Evolutionary conservation across 768 basidiomycete species (phyloP).

Genomic region (Russula sp.): DNA sequence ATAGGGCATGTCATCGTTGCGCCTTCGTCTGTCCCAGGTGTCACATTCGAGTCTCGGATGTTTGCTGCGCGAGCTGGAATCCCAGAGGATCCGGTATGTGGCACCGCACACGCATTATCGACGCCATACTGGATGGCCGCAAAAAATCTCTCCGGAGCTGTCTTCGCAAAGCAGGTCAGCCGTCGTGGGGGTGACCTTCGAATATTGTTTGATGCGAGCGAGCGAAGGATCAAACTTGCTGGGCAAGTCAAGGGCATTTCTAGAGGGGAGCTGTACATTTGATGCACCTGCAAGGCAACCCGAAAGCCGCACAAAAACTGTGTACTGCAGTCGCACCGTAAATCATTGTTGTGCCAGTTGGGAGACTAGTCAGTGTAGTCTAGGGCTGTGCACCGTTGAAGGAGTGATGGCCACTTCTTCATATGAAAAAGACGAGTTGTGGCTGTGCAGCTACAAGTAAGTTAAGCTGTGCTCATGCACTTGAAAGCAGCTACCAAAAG

Average conservation of each 20-base stretch:
- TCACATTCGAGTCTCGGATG: conserved; percentile 27
- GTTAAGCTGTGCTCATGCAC: no score
- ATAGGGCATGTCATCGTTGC: conserved; percentile 17
- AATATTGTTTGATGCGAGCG: background rate
- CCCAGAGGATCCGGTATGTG: conserved; percentile 30
- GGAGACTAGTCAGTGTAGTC: no score
- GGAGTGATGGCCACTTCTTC: no score
- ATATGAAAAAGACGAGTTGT: no score
- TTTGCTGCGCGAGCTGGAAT: conserved; percentile 24
- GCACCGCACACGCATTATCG: conserved; percentile 27
- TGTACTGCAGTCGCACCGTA: no score
- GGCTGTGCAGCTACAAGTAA: no score
- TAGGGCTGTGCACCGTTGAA: no score
- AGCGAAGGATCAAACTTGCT: background rate
- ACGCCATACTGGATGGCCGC: conserved; percentile 27
- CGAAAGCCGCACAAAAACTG: no score
- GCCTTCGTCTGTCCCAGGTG: conserved; percentile 3
- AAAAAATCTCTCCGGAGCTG: background rate
- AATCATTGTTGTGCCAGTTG: no score
- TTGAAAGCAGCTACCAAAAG: no score
- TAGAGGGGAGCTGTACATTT: conserved; percentile 7
- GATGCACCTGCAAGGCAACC: background rate
- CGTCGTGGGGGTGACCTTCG: conserved; percentile 11
- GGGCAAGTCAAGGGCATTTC: background rate
- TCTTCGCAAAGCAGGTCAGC: conserved; percentile 16